These are phyloP conservation scores for Pulicaria dysenterica DNA, from an alignment of 129 eudicot species.

Conservation along the genomic window DNA sequence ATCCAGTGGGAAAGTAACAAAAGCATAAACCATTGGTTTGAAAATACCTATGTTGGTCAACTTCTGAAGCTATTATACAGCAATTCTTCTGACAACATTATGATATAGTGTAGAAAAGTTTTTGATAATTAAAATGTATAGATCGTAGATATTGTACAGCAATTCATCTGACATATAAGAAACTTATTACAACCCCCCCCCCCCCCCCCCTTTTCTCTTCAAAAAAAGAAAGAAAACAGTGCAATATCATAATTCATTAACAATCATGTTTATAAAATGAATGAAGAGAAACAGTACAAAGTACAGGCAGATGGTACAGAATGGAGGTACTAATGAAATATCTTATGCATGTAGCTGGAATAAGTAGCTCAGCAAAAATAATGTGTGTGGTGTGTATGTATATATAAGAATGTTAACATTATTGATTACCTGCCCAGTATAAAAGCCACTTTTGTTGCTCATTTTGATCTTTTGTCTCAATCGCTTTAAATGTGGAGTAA, in stretches of 20 bases:
- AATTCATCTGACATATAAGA: not conserved
- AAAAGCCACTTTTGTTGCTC: slow-evolving; percentile 89
- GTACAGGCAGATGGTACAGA: not conserved
- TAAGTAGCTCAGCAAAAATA: not conserved
- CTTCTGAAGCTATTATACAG: not conserved
- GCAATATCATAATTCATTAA: not conserved
- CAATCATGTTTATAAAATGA: not conserved
- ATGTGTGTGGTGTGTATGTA: not conserved
- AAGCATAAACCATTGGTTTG: slow-evolving; percentile 8
- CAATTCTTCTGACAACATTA: not conserved
- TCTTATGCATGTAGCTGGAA: not conserved
- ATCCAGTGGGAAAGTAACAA: not conserved
- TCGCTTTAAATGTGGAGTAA: slow-evolving; percentile 86
- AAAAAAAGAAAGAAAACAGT: not conserved
- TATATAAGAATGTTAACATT: not conserved
- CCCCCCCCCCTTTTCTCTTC: not conserved
- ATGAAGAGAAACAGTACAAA: not conserved
- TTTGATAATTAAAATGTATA: not conserved
- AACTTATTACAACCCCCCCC: not conserved
- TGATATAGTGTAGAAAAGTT: not conserved
- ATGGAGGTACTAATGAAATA: not conserved
- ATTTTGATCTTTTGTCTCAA: slow-evolving; percentile 61
- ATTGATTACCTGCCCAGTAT: slow-evolving; percentile 93
- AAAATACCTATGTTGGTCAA: slow-evolving; percentile 1
- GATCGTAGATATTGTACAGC: not conserved